Percentiles rank a stretch among this genome's conserved stretches.
Evolutionary conservation across 1,284 basidiomycete species (phyloP).

Genomic region (Malassezia arunalokei): DNA sequence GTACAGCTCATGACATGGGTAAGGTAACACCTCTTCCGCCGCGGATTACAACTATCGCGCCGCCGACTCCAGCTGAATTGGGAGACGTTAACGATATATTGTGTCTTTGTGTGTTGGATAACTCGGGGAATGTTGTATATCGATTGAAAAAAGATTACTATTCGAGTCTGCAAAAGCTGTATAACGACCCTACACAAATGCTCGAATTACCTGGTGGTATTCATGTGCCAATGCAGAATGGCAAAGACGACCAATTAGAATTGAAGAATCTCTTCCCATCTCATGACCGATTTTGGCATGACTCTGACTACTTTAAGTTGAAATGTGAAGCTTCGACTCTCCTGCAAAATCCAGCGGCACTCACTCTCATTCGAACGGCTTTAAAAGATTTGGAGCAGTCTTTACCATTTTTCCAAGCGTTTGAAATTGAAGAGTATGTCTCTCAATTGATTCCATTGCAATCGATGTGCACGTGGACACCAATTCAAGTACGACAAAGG

Average conservation of each 20-base stretch:
- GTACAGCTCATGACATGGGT: background rate
- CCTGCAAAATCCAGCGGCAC: background rate
- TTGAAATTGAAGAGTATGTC: conserved; percentile 2
- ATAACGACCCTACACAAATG: background rate
- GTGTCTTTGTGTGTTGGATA: conserved; percentile 4
- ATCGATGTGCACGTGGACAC: background rate
- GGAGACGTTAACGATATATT: background rate
- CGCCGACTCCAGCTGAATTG: background rate
- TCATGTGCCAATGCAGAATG: background rate
- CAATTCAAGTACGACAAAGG: conserved; percentile 5
- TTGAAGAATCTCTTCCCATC: background rate
- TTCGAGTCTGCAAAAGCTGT: background rate
- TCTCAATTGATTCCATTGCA: background rate
- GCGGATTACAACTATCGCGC: background rate
- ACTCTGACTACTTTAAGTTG: background rate
- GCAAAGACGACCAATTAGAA: background rate
- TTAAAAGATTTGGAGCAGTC: background rate
- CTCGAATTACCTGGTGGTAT: conserved; percentile 2
- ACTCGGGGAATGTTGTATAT: background rate
- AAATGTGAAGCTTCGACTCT: background rate
- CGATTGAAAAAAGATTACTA: background rate
- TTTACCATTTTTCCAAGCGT: conserved; percentile 11
- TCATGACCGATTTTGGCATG: background rate
- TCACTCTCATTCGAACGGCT: background rate
- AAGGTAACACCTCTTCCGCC: background rate